These are phyloP conservation scores for Aethionema arabicum DNA, from an alignment of 345 rosid genomes.

Conservation along the genomic window DNA sequence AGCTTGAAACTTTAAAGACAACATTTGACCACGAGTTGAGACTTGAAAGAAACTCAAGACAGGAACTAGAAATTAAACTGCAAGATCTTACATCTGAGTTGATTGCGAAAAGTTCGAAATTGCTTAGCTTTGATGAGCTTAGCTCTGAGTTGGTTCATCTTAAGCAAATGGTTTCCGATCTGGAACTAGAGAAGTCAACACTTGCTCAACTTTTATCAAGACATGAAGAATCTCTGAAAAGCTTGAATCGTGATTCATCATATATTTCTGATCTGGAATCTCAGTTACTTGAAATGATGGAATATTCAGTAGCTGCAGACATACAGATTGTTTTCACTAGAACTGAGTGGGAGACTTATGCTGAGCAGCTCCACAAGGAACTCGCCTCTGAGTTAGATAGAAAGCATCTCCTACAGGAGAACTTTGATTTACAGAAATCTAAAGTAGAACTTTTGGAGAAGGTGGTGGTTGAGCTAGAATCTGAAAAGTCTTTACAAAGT, in stretches of 20 bases:
- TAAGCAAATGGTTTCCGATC: slow-evolving; percentile 51
- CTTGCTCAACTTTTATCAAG: slow-evolving; percentile 42
- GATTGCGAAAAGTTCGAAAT: slow-evolving; percentile 47
- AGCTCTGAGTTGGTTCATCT: slow-evolving; percentile 56
- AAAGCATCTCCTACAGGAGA: slow-evolving; percentile 49
- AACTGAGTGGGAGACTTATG: slow-evolving; percentile 52
- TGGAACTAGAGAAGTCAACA: slow-evolving; percentile 63
- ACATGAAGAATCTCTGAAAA: slow-evolving; percentile 52
- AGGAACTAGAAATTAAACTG: slow-evolving; percentile 43
- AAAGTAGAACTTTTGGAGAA: slow-evolving; percentile 57
- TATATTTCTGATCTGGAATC: slow-evolving; percentile 51
- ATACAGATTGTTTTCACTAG: slow-evolving; percentile 49
- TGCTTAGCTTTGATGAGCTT: slow-evolving; percentile 51
- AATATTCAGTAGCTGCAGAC: slow-evolving; percentile 58
- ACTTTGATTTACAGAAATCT: slow-evolving; percentile 48
- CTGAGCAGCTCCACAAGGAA: slow-evolving; percentile 53
- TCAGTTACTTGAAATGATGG: slow-evolving; percentile 65
- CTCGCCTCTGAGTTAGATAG: slow-evolving; percentile 56
- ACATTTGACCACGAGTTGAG: slow-evolving; percentile 45
- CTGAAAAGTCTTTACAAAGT: slow-evolving; percentile 44
- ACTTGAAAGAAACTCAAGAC: slow-evolving; percentile 51
- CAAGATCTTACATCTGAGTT: slow-evolving; percentile 56
- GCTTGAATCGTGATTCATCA: slow-evolving; percentile 47
- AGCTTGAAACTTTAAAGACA: slow-evolving; percentile 48
- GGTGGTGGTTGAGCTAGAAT: slow-evolving; percentile 55